A percentile compares a stretch with the other conserved stretches of the same genome.
phyloP scores from a whole-genome alignment of 2,329 filamentous ascomycete species.

The Thielaviopsis musarum region DNA sequence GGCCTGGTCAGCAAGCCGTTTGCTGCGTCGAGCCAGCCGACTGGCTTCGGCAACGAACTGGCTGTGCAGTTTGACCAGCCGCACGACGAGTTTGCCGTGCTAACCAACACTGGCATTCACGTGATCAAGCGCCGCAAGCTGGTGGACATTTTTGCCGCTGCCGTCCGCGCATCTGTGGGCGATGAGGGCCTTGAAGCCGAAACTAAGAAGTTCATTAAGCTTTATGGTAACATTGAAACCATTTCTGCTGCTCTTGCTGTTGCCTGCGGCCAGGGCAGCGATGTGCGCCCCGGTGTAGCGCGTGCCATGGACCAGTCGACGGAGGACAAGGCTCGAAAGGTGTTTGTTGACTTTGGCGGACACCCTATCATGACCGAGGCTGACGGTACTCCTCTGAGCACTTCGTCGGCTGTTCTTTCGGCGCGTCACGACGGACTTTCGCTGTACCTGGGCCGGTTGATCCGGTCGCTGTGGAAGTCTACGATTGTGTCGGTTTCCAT shows the following conservation, averaged over 20 bases:
- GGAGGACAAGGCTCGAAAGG: constrained; percentile 66
- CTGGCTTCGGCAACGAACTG: constrained; percentile 86
- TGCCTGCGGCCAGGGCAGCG: constrained; percentile 81
- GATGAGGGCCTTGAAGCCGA: constrained; percentile 70
- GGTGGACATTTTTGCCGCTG: constrained; percentile 79
- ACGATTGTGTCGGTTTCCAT: constrained; percentile 45
- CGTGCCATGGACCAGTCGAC: constrained; percentile 73
- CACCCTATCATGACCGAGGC: constrained; percentile 68
- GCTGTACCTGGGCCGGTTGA: constrained; percentile 72
- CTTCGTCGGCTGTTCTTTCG: constrained; percentile 74
- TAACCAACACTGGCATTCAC: constrained; percentile 84
- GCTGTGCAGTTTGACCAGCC: constrained; percentile 86
- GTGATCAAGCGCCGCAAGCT: constrained; percentile 68
- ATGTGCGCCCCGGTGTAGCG: constrained; percentile 50
- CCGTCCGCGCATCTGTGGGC: constrained; percentile 55
- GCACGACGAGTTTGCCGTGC: constrained; percentile 68
- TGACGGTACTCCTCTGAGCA: constrained; percentile 51
- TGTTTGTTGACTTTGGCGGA: constrained; percentile 85
- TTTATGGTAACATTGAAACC: constrained; percentile 78
- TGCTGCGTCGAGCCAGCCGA: constrained; percentile 45
- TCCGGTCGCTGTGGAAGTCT: constrained; percentile 76
- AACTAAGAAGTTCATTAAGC: constrained; percentile 64
- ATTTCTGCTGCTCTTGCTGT: constrained; percentile 84
- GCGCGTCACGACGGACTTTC: constrained; percentile 78
- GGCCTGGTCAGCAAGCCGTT: constrained; percentile 61